These are phyloP conservation scores for Candida maesae DNA, from an alignment of 805 yeast species.

Conservation along the genomic window DNA sequence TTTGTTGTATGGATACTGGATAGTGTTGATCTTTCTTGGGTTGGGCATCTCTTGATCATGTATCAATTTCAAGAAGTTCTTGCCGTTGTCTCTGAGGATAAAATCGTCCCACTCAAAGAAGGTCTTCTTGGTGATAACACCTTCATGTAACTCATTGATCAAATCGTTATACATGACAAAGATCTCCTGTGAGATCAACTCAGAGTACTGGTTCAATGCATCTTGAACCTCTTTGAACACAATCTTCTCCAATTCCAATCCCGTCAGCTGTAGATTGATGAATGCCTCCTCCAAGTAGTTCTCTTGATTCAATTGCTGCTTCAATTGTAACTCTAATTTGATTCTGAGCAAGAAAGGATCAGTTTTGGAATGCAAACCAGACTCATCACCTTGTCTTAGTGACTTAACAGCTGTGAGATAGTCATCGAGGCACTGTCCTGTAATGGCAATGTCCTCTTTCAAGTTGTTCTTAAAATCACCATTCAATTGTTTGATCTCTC, in stretches of 20 bases:
- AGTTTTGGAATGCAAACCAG: slow-evolving; percentile 42
- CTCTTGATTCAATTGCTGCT: slow-evolving; percentile 76
- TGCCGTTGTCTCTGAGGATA: slow-evolving; percentile 62
- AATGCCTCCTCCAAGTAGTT: slow-evolving; percentile 85
- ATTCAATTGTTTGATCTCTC: slow-evolving; percentile 76
- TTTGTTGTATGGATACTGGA: slow-evolving; percentile 62
- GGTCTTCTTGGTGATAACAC: slow-evolving; percentile 71
- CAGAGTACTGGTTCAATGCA: slow-evolving; percentile 68
- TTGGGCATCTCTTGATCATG: slow-evolving; percentile 51
- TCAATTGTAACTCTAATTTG: slow-evolving; percentile 70
- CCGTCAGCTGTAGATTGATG: slow-evolving; percentile 80
- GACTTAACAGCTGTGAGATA: slow-evolving; percentile 58
- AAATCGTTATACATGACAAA: slow-evolving; percentile 62
- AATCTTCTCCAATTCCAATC: slow-evolving; percentile 81
- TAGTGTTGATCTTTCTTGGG: slow-evolving; percentile 52
- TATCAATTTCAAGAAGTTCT: slow-evolving; percentile 34
- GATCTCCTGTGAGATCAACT: slow-evolving; percentile 67
- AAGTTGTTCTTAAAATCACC: slow-evolving; percentile 81
- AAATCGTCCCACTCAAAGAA: slow-evolving; percentile 87
- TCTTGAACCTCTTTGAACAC: slow-evolving; percentile 82
- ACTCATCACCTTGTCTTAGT: slow-evolving; percentile 40
- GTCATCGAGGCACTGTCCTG: slow-evolving; percentile 52
- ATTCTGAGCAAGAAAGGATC: slow-evolving; percentile 82
- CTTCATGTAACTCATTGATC: slow-evolving; percentile 60
- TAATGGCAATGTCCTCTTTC: slow-evolving; percentile 60